Percentiles rank a stretch among this genome's conserved stretches.
These are phyloP conservation scores for Cucumis cinereus DNA, from an alignment of 306 rosid genomes.

Conservation along the genomic window DNA sequence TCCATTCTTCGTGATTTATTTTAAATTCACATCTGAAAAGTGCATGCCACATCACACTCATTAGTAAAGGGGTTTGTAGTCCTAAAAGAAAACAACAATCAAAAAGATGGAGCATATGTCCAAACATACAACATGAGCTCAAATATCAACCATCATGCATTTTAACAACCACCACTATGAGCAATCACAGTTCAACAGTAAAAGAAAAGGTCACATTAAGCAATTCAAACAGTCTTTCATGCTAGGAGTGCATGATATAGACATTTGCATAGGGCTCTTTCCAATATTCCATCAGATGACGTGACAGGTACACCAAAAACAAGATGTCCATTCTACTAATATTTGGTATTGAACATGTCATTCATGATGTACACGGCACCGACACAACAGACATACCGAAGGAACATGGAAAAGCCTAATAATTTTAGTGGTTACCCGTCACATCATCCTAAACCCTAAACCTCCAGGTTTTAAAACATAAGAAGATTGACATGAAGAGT, in stretches of 20 bases:
- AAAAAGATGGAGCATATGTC: background rate
- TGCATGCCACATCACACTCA: constrained; percentile 7
- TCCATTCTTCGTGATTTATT: constrained; percentile 80
- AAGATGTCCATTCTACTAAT: background rate
- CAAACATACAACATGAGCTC: background rate
- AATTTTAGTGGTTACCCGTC: background rate
- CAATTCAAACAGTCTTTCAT: background rate
- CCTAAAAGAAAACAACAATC: background rate
- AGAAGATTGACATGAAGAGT: background rate
- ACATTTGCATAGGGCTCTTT: background rate
- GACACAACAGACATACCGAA: background rate
- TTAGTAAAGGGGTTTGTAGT: background rate
- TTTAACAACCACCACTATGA: background rate
- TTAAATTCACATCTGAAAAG: constrained; percentile 75
- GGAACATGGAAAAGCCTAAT: background rate
- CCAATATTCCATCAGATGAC: background rate
- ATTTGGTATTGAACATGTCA: background rate
- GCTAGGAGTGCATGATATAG: background rate
- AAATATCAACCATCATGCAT: background rate
- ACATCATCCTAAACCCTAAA: no score
- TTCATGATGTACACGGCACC: background rate
- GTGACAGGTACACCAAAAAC: background rate
- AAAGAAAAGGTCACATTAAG: background rate
- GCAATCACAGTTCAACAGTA: background rate
- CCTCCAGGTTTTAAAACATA: background rate